A percentile compares a stretch with the other conserved stretches of the same genome.
Evolutionary conservation across 2,329 filamentous ascomycete species (phyloP).

Genomic region (Penicillium hesseltinei): DNA sequence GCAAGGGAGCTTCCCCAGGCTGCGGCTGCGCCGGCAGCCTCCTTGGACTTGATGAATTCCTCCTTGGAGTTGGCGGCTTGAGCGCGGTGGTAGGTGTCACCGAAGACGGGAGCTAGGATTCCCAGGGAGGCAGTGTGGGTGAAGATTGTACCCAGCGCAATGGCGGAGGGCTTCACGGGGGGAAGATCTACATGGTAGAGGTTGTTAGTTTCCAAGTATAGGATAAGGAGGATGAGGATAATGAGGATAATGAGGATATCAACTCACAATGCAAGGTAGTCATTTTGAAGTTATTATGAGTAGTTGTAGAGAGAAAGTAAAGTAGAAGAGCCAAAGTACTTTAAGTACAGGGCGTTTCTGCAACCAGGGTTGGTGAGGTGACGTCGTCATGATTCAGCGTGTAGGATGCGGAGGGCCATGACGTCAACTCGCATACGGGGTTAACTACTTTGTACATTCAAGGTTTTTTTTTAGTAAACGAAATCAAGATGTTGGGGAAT

Average conservation of each 20-base stretch:
- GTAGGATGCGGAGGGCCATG: conserved; percentile 7
- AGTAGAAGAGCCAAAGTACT: background rate
- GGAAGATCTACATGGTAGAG: conserved; percentile 56
- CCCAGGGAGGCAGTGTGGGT: conserved; percentile 89
- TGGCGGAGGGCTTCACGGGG: conserved; percentile 94
- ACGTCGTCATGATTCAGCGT: conserved; percentile 12
- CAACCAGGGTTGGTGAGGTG: background rate
- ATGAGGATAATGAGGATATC: background rate
- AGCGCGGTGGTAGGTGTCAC: conserved; percentile 89
- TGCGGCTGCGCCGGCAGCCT: conserved; percentile 80
- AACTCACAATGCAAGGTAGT: conserved; percentile 11
- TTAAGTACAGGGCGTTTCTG: conserved; percentile 9
- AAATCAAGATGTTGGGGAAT: background rate
- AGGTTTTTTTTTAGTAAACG: background rate
- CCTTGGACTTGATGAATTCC: conserved; percentile 92
- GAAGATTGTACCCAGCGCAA: conserved; percentile 93
- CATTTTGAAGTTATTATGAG: conserved; percentile 2
- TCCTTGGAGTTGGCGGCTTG: conserved; percentile 91
- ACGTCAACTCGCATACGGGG: conserved; percentile 4
- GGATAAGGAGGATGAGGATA: too few relatives aligned
- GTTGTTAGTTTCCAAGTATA: background rate
- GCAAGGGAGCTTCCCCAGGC: conserved; percentile 88
- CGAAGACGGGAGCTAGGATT: conserved; percentile 84
- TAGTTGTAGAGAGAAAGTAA: background rate
- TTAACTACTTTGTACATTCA: background rate